These are phyloP conservation scores for Candida pini DNA, from an alignment of 805 yeast species.

Conservation along the genomic window DNA sequence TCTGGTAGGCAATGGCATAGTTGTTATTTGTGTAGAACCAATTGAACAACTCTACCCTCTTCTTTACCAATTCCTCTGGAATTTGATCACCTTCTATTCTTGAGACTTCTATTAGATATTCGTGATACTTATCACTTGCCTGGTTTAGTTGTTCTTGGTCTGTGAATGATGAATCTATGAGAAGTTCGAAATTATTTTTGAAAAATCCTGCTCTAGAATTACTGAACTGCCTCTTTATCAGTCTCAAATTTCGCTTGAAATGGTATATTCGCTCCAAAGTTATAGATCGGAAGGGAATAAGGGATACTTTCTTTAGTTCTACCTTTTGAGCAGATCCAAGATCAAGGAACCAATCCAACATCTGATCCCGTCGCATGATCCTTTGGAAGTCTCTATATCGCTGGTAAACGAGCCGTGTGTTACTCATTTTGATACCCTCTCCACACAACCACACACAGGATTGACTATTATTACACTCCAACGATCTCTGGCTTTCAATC, in stretches of 20 bases:
- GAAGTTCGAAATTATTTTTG: constrained; percentile 19
- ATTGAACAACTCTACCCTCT: constrained; percentile 15
- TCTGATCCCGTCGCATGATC: constrained; percentile 21
- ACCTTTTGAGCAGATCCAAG: constrained; percentile 2
- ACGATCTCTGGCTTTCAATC: too few relatives aligned
- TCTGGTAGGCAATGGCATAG: constrained; percentile 10
- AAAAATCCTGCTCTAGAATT: constrained; percentile 19
- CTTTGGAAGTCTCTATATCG: constrained; percentile 22
- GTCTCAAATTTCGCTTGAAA: constrained; percentile 6
- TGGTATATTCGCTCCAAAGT: too few relatives aligned
- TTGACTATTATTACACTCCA: too few relatives aligned
- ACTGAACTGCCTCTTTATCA: constrained; percentile 17
- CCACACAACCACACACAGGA: constrained; percentile 1
- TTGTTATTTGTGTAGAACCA: constrained; percentile 17
- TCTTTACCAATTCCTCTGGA: constrained; percentile 4
- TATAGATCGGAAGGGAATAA: too few relatives aligned
- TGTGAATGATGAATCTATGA: constrained; percentile 7
- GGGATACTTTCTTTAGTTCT: constrained; percentile 2
- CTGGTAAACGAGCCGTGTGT: constrained; percentile 19
- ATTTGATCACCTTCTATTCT: background rate
- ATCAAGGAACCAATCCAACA: constrained; percentile 24
- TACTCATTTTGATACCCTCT: constrained; percentile 14
- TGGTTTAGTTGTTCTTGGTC: constrained; percentile 1
- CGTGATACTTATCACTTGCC: constrained; percentile 3
- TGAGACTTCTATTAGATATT: constrained; percentile 1